A percentile compares a stretch with the other conserved stretches of the same genome.
Conservation (phyloP, 2,329 filamentous ascomycete species). For the Penicillium sp. region DNA sequence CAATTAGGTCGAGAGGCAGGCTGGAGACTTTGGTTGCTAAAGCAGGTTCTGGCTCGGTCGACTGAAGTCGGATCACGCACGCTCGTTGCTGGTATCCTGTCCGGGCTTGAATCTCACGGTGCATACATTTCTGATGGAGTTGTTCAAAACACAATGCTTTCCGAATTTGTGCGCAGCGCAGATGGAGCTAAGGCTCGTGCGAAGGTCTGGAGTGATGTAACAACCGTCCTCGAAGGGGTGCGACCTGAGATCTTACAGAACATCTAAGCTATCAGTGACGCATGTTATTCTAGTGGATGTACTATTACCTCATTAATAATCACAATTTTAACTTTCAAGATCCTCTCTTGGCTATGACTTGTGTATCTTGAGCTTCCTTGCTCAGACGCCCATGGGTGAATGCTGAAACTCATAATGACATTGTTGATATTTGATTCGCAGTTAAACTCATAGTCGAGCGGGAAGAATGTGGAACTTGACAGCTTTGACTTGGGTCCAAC, state of each 20-base stretch:
- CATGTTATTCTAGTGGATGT: background rate
- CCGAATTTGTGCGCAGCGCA: conserved; percentile 40
- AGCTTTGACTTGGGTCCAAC: conserved; percentile 25
- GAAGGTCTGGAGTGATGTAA: conserved; percentile 48
- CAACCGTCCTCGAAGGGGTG: conserved; percentile 38
- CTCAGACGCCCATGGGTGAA: background rate
- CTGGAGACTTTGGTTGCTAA: conserved; percentile 8
- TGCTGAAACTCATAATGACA: background rate
- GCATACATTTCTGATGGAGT: conserved; percentile 45
- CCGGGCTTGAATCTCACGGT: conserved; percentile 48
- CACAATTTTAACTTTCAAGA: rapidly evolving
- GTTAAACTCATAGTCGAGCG: conserved; percentile 8
- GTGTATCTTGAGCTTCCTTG: background rate
- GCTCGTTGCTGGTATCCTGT: conserved; percentile 39
- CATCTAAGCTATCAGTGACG: background rate
- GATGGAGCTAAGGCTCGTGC: conserved; percentile 41
- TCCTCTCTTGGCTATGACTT: background rate
- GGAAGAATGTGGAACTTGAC: conserved; percentile 22
- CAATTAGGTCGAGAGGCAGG: conserved; percentile 43
- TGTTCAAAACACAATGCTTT: conserved; percentile 28
- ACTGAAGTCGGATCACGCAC: conserved; percentile 53
- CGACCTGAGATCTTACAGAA: background rate
- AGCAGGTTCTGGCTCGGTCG: conserved; percentile 41
- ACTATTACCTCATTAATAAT: background rate
- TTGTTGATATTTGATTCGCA: background rate